Conservation (phyloP, 495 filamentous ascomycete species). For the Durotheca rogersii region DNA sequence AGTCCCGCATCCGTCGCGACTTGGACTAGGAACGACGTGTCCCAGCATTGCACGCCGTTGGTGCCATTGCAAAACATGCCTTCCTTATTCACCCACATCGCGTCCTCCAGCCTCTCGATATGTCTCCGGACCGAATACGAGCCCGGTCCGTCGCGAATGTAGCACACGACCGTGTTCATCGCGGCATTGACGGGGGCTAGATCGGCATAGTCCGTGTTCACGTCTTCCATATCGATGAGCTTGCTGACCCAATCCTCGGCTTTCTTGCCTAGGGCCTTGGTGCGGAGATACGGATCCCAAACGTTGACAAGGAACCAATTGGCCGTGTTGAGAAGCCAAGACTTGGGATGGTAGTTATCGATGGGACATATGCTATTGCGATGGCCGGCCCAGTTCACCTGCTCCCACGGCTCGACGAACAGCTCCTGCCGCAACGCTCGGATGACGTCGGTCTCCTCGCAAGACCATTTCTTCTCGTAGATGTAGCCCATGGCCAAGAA, state of each 20-base stretch:
- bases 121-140: constrained; percentile 75
- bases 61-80: constrained; percentile 95
- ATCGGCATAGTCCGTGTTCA: constrained; percentile 84
- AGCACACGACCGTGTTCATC: constrained; percentile 83
- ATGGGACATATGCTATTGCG: constrained; percentile 76
- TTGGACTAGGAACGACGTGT: constrained; percentile 87
- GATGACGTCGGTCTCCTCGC: constrained; percentile 69
- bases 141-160: constrained; percentile 77
- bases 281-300: constrained; percentile 72
- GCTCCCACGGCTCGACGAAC: constrained; percentile 75
- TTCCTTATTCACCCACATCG: constrained; percentile 87
- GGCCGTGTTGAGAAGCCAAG: constrained; percentile 71
- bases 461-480: constrained; percentile 74
- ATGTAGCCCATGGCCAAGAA: constrained; percentile 90
- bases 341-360: constrained; percentile 94
- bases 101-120: constrained; percentile 77
- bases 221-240: constrained; percentile 84
- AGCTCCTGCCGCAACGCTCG: constrained; percentile 76
- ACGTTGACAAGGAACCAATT: constrained; percentile 77
- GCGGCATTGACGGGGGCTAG: constrained; percentile 87
- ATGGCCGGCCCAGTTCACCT: constrained; percentile 72
- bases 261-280: constrained; percentile 54
- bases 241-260: constrained; percentile 72
- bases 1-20: constrained; percentile 76
- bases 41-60: constrained; percentile 96